phyloP scores from a whole-genome alignment of 2,329 filamentous ascomycete genomes.

The Stachybotrys echinatus region DNA sequence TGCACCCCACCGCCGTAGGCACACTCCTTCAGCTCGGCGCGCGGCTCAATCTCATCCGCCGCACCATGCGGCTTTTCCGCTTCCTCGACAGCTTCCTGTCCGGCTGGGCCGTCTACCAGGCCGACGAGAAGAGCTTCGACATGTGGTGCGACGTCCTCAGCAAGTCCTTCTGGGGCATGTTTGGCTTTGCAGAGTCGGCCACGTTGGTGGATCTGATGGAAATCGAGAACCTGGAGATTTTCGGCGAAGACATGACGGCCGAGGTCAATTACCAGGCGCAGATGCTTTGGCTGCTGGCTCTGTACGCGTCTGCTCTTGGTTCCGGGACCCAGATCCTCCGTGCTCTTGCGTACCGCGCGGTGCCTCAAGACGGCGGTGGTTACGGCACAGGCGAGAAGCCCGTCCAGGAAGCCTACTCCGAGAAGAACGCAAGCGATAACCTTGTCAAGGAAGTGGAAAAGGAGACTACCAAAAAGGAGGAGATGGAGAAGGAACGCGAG shows the following conservation, averaged over 20 bases:
- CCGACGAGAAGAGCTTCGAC: constrained; percentile 21
- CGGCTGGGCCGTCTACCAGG: constrained; percentile 38
- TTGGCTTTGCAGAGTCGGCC: constrained; percentile 60
- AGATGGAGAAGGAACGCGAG: constrained; percentile 24
- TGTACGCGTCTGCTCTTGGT: constrained; percentile 45
- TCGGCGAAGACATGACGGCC: constrained; percentile 43
- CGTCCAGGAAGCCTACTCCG: constrained; percentile 5
- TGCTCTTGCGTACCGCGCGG: constrained; percentile 27
- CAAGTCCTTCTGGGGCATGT: constrained; percentile 58
- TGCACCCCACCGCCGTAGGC: constrained; percentile 21
- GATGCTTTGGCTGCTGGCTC: constrained; percentile 63
- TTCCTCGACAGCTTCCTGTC: constrained; percentile 56
- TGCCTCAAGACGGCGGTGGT: constrained; percentile 22
- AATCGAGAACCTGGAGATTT: constrained; percentile 41
- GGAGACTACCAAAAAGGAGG: constrained; percentile 12
- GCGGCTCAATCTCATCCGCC: constrained; percentile 45
- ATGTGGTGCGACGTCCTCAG: constrained; percentile 49
- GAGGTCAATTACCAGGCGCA: constrained; percentile 54
- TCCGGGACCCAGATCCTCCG: constrained; percentile 35
- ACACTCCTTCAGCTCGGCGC: constrained; percentile 29
- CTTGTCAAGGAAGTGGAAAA: constrained; percentile 5
- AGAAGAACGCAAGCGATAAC: constrained; percentile 8
- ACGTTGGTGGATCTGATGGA: constrained; percentile 52
- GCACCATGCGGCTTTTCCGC: constrained; percentile 64
- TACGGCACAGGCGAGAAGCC: constrained; percentile 18